phyloP scores from a whole-genome alignment of 2,329 filamentous ascomycete genomes.

The Aspergillus udagawae region DNA sequence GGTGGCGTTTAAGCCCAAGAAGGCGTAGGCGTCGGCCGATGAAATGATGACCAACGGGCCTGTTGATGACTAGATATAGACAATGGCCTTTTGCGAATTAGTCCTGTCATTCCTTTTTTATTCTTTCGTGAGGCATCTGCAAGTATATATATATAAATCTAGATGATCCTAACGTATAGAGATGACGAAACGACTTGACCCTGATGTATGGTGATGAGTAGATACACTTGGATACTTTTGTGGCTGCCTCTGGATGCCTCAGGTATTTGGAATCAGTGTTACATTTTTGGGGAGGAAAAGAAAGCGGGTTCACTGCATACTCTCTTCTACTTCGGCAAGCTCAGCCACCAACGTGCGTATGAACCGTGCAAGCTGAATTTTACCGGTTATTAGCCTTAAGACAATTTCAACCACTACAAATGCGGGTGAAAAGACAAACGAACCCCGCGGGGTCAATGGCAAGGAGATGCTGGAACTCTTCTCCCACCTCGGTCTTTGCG shows the following conservation, averaged over 20 bases:
- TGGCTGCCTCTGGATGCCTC: neutral
- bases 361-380: neutral
- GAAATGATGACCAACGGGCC: slow-evolving; percentile 12
- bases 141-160: slow-evolving; percentile 15
- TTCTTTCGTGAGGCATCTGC: slow-evolving; percentile 11
- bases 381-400: neutral
- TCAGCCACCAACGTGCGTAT: neutral
- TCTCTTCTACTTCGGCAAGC: neutral
- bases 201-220: neutral
- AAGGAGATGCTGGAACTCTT: neutral
- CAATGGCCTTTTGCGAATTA: slow-evolving; percentile 5
- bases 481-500: neutral
- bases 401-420: neutral
- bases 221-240: neutral
- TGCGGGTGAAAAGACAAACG: neutral
- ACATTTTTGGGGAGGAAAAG: neutral
- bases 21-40: slow-evolving; percentile 23
- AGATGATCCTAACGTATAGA: slow-evolving; percentile 12
- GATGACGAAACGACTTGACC: slow-evolving; percentile 9
- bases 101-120: slow-evolving; percentile 3
- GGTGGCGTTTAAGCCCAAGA: slow-evolving; percentile 32
- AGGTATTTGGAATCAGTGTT: neutral
- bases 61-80: slow-evolving; percentile 20
- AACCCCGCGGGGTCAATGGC: neutral
- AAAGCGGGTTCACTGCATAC: neutral